Evolutionary conservation across 305 asterid species (phyloP), one percentile per base, ranked within the genome.

Genomic region (Plantago lanceolata): DNA sequence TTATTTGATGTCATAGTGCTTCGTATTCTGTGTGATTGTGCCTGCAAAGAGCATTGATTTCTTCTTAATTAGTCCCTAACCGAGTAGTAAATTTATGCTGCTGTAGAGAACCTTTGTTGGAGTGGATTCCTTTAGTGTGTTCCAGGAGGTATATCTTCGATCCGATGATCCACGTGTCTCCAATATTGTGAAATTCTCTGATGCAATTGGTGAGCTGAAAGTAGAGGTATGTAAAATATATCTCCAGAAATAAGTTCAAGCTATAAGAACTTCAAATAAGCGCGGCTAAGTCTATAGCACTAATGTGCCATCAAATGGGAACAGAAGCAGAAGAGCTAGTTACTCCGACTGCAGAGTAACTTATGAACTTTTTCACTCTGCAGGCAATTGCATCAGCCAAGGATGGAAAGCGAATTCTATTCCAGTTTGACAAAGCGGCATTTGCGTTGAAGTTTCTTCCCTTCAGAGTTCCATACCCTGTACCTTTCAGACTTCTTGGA

Each of bases 71-170:
- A n/a, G n/a, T 19, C 12, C 12, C 57, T 20, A 52, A 52, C 57
- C 13, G 20, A 13, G 17, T 35, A 20, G 37, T 59, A n/a, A n/a
- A n/a, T n/a, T 50, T 40, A 12, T 55, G n/a, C 24, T 65, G 72
- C 53, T 78, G 75, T 87, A 88, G 96, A 88, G 96, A 76, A 91
- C 94, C 11, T 91, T 91, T 75, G 96, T 91, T 52, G 98, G 95
- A 71, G 88, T 91, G 37, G 96, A 91, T 71, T 79, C 88, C 9
- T 91, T 91, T 75, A 80, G 83, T 65, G 96, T 91, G 33, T 86
- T 81, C 75, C 98, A 91, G 76, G 96, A 91, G 79, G 89, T 88
- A 31, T 86, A 73, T 72, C 95, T 91, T 75, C 83, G 75, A 58
- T 83, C 85, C 4, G 78, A 80, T 55, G 86, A 88, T 62, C 94